Base-by-base conservation (phyloP, 331 rosid genomes). In the Malus hybrid region DNA sequence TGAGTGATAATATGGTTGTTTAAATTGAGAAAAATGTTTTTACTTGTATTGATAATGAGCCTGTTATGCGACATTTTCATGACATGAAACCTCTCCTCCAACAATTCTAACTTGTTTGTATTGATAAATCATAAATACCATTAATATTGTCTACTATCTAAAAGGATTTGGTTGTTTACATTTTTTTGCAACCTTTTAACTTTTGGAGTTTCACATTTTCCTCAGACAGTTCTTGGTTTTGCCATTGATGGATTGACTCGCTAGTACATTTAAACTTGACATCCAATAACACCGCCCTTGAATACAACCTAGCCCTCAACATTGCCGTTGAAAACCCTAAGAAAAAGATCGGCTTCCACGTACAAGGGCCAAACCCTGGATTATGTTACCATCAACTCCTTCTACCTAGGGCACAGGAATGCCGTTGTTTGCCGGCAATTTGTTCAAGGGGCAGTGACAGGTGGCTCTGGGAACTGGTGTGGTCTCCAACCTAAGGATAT, bases 281-380 rank as follows among this genome's bases (percentile, higher is more conserved):
- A 24, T 31, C 42, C n/a, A 62, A 57, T 55, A 27, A 10, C 74
- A 57, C 18, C 15, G 31, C 39, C 33, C 61, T 76, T 5, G 50
- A 56, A 6, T 76, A 55, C 60, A 76, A 57, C 20, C 68, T 76
- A 15, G 73, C 67, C 59, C 80, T 76, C 56, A 34, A 55, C 44
- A 13, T 76, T 29, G 42, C 80, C 60, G 24, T 68, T 15, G 68
- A 65, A 33, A 76, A 76, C 74, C 80, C 80, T 27, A 76, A 68
- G 22, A 57, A 39, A 66, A 55, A 54, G 29, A 57, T 67, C 15
- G 69, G 69, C 5, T 68, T 55, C 33, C 60, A 60, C 27, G 28
- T 67, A 29, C 22, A 64, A 29, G 44, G 13, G 28, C 11, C 68
- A 64, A 31, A 31, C 44, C 39, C 22, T 31, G 10, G 18, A 64